These are phyloP conservation scores for Penicillium crustosum DNA, from an alignment of 2,329 filamentous ascomycete genomes.

Conservation along the genomic window DNA sequence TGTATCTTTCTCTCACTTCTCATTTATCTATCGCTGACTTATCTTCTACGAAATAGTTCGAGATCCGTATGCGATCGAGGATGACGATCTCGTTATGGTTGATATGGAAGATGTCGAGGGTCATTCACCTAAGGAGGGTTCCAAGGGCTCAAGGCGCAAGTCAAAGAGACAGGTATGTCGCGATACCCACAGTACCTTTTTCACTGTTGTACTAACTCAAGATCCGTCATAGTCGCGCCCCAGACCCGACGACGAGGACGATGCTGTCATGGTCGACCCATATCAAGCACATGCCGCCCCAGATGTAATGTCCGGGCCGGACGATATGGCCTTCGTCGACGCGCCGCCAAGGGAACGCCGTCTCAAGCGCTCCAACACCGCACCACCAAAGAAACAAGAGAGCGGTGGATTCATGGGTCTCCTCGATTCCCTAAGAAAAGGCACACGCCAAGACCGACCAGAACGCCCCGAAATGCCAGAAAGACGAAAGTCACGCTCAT, in stretches of 20 bases:
- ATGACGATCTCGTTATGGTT: conserved; percentile 63
- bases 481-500: conserved; percentile 38
- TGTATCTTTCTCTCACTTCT: conserved; percentile 1
- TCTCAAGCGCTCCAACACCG: conserved; percentile 62
- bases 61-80: conserved; percentile 63
- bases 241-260: conserved; percentile 45
- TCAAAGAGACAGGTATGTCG: conserved; percentile 41
- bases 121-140: conserved; percentile 33
- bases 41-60: conserved; percentile 32
- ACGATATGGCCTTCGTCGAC: conserved; percentile 55
- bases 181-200: background rate
- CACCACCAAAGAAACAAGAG: conserved; percentile 59
- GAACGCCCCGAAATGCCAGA: conserved; percentile 34
- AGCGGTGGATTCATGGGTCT: conserved; percentile 59
- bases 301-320: conserved; percentile 48
- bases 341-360: conserved; percentile 51
- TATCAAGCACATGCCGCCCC: conserved; percentile 47
- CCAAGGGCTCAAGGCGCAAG: conserved; percentile 37
- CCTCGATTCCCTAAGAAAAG: conserved; percentile 53
- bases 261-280: conserved; percentile 56
- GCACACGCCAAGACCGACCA: conserved; percentile 17
- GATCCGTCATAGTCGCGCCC: conserved; percentile 30
- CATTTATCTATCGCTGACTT: conserved; percentile 1
- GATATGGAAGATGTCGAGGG: conserved; percentile 49
- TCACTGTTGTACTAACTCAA: background rate